Evolutionary conservation across 345 rosid genomes (phyloP).

Genomic region (Populus nigra): DNA sequence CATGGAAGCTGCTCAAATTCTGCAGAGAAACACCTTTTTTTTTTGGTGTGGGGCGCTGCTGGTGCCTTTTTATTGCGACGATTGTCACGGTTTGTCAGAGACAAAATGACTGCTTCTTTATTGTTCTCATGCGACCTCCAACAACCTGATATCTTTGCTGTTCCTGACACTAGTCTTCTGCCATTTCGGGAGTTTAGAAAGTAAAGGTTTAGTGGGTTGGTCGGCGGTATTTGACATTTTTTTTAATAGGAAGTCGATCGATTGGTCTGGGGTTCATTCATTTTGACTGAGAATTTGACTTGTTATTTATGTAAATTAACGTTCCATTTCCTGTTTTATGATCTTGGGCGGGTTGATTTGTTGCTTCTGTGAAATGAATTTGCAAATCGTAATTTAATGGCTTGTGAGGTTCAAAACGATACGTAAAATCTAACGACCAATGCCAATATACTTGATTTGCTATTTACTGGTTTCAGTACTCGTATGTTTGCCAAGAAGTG

Average conservation of each 20-base stretch:
- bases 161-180: not conserved
- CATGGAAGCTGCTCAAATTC: not conserved
- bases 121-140: not conserved
- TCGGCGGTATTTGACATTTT: not conserved
- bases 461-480: no score
- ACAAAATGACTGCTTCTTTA: not conserved
- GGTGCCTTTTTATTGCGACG: not conserved
- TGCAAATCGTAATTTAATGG: not conserved
- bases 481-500: no score
- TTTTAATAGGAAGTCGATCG: not conserved
- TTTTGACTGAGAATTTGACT: not conserved
- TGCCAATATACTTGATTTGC: not conserved
- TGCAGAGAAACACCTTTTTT: not conserved
- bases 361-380: not conserved
- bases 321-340: not conserved
- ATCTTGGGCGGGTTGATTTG: not conserved
- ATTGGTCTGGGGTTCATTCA: not conserved
- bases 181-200: not conserved
- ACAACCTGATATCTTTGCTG: not conserved
- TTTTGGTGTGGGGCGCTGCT: not conserved
- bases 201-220: not conserved
- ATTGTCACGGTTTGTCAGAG: not conserved
- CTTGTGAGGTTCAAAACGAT: not conserved
- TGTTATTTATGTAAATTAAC: not conserved
- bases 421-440: not conserved